Evolutionary conservation across 192 early-diverging fungal species (phyloP).

Genomic region (Oehlia diaphana): DNA sequence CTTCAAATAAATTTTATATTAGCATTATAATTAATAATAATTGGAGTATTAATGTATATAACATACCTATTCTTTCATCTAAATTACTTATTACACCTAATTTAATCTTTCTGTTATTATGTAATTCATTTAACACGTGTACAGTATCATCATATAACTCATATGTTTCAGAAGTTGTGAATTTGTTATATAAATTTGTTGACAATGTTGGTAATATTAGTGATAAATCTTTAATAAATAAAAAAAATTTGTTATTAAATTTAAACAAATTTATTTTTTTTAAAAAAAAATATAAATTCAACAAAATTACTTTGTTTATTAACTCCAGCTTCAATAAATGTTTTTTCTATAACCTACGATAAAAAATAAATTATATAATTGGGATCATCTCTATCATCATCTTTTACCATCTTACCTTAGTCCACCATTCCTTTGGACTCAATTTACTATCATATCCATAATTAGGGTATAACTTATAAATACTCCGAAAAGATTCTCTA

Average conservation of each 20-base stretch:
- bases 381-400: background rate
- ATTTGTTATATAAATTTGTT: conserved; percentile 45
- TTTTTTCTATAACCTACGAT: conserved; percentile 41
- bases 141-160: conserved; percentile 54
- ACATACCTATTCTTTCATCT: conserved; percentile 54
- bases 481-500: conserved; percentile 39
- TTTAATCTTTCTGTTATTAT: conserved; percentile 42
- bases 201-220: conserved; percentile 33
- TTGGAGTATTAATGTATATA: background rate
- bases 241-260: no score
- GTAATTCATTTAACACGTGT: conserved; percentile 45
- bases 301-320: conserved; percentile 29
- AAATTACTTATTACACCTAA: conserved; percentile 63
- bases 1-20: conserved; percentile 29
- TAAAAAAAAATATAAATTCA: no score
- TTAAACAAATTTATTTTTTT: background rate
- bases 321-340: conserved; percentile 46
- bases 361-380: background rate
- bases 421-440: conserved; percentile 57
- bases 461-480: conserved; percentile 46
- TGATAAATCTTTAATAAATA: conserved; percentile 23
- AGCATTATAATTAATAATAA: background rate
- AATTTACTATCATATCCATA: conserved; percentile 49
- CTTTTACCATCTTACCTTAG: conserved; percentile 33
- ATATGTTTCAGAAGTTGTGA: conserved; percentile 52